These are phyloP conservation scores for Entophlyctis luteolus DNA, from an alignment of 192 early-diverging fungal genomes.

Conservation along the genomic window DNA sequence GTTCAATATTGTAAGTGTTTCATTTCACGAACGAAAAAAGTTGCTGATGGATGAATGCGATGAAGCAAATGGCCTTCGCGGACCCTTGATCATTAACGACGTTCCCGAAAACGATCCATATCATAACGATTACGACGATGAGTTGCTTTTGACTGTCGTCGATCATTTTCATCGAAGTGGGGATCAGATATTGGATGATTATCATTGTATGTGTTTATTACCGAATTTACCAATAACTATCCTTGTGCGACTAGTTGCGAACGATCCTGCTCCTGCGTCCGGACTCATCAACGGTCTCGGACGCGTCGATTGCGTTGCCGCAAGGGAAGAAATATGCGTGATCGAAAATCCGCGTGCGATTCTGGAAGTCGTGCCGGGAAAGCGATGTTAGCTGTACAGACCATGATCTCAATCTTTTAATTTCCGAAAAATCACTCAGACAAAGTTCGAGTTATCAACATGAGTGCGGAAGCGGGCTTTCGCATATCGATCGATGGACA, in stretches of 20 bases:
- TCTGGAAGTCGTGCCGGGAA: not conserved
- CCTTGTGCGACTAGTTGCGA: not conserved
- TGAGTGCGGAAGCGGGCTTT: constrained; percentile 3
- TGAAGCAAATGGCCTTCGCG: constrained; percentile 62
- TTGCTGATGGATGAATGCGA: not conserved
- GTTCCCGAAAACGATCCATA: constrained; percentile 38
- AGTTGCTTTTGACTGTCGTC: constrained; percentile 50
- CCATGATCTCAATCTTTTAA: not conserved
- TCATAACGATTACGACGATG: constrained; percentile 51
- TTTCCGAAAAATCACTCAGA: constrained; percentile 35
- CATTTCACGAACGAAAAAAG: not conserved
- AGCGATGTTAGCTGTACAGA: not conserved
- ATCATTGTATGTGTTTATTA: not conserved
- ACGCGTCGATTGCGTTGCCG: not conserved
- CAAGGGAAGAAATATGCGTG: not conserved
- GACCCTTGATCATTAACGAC: constrained; percentile 65
- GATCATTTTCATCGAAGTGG: constrained; percentile 48
- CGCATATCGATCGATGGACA: constrained; percentile 34
- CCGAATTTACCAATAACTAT: constrained; percentile 21
- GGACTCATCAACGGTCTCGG: constrained; percentile 53
- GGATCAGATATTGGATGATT: not conserved
- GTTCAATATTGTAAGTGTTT: not conserved
- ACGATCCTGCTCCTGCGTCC: constrained; percentile 63
- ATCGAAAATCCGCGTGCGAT: not conserved
- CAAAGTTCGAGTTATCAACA: constrained; percentile 14